A percentile compares a stretch with the other conserved stretches of the same genome.
These are phyloP conservation scores for Trametes villosa DNA, from an alignment of 768 basidiomycete genomes.

Conservation along the genomic window DNA sequence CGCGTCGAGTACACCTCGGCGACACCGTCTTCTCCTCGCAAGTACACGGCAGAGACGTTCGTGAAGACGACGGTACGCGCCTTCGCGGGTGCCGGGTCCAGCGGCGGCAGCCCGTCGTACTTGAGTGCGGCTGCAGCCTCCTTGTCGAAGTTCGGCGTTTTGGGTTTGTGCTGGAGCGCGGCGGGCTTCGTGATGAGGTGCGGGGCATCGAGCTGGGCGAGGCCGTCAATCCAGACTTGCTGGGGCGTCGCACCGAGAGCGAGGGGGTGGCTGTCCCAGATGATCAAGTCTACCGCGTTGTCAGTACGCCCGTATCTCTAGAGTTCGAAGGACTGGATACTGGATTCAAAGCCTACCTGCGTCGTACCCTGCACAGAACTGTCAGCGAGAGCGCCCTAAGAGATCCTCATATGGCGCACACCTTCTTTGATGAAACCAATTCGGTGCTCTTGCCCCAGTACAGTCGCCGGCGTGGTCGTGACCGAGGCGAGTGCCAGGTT, in stretches of 20 bases:
- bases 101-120: conserved; percentile 69
- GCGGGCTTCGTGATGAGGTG: conserved; percentile 56
- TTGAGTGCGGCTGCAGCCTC: conserved; percentile 57
- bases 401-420: conserved; percentile 21
- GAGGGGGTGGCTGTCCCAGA: conserved; percentile 82
- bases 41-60: conserved; percentile 60
- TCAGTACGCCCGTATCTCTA: background rate
- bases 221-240: conserved; percentile 87
- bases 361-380: conserved; percentile 12
- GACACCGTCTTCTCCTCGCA: conserved; percentile 38
- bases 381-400: background rate
- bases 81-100: conserved; percentile 45
- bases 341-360: background rate
- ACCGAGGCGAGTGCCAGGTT: conserved; percentile 69
- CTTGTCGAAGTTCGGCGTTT: conserved; percentile 61
- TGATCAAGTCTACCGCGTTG: conserved; percentile 60
- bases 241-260: conserved; percentile 76
- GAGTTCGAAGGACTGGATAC: background rate
- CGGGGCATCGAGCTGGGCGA: conserved; percentile 62
- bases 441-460: conserved; percentile 53
- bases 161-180: conserved; percentile 54
- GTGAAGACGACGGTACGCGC: conserved; percentile 57
- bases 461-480: conserved; percentile 70
- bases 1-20: conserved; percentile 37
- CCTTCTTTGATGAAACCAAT: conserved; percentile 64